Evolutionary conservation across 2,329 filamentous ascomycete genomes (phyloP), one percentile per base, ranked within the genome.

Genomic region (Clonostachys chloroleuca): DNA sequence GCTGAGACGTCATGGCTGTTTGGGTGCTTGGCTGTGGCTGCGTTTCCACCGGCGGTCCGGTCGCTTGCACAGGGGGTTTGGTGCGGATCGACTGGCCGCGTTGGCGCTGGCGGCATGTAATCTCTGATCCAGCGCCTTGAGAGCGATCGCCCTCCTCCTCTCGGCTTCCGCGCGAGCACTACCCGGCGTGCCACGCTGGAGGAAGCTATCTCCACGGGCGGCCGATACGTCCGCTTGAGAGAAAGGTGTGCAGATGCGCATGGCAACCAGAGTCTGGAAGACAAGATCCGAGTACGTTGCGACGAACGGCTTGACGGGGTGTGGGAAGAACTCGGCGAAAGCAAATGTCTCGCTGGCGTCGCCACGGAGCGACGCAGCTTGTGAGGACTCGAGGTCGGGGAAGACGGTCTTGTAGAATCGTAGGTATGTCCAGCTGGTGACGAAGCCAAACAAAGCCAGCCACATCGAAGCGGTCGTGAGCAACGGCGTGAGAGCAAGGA

Each of bases 291-390:
- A 80, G n/a, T 95, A 63, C 10, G 83, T 77, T 14, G 85, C 81
- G 40, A 97, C 78, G 13, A 89, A 73, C 0, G 90, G 87, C 63
- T 96, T 92, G 40, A 88, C 72, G 4, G 86, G 82, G 43, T 87
- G 87, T 0, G 94, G 94, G 71, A 97, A 97, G 74, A 99, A 96
- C 59, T 94, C 90, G 54, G 91, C 86, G 64, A 99, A 95, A 8
- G 92, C 87, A 63, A 99, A 99, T 0, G 92, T 96, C 67, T 99
- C 94, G 66, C 89, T 95, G 35, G 94, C 89, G 65, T 99, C 94
- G 52, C 94, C 94, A 53, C 86, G 87, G 56, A 95, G 81, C 9
- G 78, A 73, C 6, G 75, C 62, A 3, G 78, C 66, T 58, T 86
- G 82, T 10, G 78, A 77, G 12, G 77, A 71, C 57, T 86, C 83